Evolutionary conservation across 345 rosid genomes (phyloP), one percentile per base, ranked within the genome.

Genomic region (Pugionium dolabratum): DNA sequence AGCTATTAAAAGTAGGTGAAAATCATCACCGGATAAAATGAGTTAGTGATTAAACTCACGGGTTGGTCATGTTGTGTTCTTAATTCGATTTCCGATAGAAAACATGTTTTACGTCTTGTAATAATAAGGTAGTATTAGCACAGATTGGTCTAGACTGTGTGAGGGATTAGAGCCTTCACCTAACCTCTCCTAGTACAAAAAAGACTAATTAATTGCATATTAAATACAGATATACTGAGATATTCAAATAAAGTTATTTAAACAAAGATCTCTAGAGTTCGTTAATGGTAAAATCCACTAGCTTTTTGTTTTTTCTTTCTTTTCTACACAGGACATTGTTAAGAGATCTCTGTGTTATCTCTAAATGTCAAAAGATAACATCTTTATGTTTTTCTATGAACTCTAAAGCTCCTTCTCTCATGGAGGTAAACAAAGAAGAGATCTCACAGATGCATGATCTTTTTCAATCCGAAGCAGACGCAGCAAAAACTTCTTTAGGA

Each of bases 391-490:
- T 72, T 50, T 52, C 27, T 11, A 32, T 56, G 68, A 48, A 49
- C 54, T 28, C 47, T 50, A 59, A 58, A 51, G 35, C 71, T 50
- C 48, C 18, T 35, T 58, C 61, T 58, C 41, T 57, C 28, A 51
- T 65, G 62, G 76, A 65, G n/a, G 49, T 36, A 51, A 35, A 28
- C 59, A 33, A 50, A 72, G 55, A 50, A 52, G 59, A 52, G 49
- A 46, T 32, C 50, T 35, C 46, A 42, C 0, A 43, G 10, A 33
- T 4, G 39, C 37, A 55, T 11, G 30, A 47, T 18, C 5, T 1
- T 39, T 31, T 62, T 36, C 56, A 53, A 4, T 48, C 57, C 33
- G 4, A 50, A 32, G 60, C 54, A 55, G 46, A 9, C 10, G 39
- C 34, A 43, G 59, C 64, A 27, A 28, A 51, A 18, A 57, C 49